A percentile compares a stretch with the other conserved stretches of the same genome.
Conservation (phyloP, 2,329 filamentous ascomycete genomes). For the Chaetothyriales sp. region DNA sequence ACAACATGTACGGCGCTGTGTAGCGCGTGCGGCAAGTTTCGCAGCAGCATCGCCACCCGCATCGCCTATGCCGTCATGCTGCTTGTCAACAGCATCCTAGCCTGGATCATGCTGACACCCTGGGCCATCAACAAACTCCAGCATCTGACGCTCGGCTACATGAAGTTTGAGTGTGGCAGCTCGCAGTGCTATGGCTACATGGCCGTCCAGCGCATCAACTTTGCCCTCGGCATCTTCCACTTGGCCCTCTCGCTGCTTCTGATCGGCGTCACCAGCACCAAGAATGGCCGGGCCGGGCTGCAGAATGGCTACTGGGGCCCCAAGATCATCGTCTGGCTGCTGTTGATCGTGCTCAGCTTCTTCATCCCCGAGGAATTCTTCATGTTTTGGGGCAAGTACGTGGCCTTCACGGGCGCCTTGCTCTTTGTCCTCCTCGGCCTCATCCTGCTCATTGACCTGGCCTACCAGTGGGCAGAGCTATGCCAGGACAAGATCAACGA, state of each 20-base stretch:
- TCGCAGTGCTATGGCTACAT: constrained; percentile 82
- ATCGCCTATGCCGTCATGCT: constrained; percentile 93
- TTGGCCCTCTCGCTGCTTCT: constrained; percentile 71
- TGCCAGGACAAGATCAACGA: constrained; percentile 89
- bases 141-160: constrained; percentile 83
- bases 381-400: constrained; percentile 88
- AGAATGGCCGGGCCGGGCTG: constrained; percentile 70
- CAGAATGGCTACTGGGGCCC: constrained; percentile 99
- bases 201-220: constrained; percentile 94
- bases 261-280: constrained; percentile 74
- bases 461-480: constrained; percentile 93
- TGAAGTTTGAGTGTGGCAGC: constrained; percentile 83
- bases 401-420: constrained; percentile 76
- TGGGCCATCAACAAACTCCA: constrained; percentile 97
- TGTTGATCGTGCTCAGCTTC: constrained; percentile 78
- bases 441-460: constrained; percentile 83
- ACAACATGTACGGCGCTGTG: constrained; percentile 94
- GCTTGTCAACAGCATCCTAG: constrained; percentile 87
- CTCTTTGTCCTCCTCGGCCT: constrained; percentile 87
- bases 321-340: constrained; percentile 81
- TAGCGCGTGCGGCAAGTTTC: constrained; percentile 90
- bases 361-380: constrained; percentile 93
- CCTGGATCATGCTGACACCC: constrained; percentile 98
- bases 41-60: constrained; percentile 93
- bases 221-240: constrained; percentile 89